Conservation (phyloP, 495 filamentous ascomycete genomes). For the Penicillium psychrofluorescens region DNA sequence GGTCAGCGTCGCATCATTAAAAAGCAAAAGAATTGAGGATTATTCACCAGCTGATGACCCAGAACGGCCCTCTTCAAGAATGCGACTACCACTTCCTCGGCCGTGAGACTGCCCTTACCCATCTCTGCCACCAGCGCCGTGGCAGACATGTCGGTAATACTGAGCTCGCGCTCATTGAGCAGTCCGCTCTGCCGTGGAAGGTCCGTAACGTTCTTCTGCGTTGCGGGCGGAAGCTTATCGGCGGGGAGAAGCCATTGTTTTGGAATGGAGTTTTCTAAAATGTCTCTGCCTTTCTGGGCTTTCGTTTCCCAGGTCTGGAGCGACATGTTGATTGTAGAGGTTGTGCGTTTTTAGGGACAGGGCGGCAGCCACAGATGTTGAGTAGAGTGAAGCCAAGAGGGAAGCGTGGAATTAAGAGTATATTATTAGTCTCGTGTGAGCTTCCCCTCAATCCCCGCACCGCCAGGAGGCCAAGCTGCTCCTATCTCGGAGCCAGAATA, state of each 20-base stretch:
- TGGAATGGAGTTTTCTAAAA: conserved; percentile 28
- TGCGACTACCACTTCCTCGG: conserved; percentile 49
- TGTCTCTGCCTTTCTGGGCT: conserved; percentile 27
- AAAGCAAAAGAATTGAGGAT: too few species aligned
- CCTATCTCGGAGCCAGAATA: too few species aligned
- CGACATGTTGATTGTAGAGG: conserved; percentile 12
- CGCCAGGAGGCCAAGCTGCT: too few species aligned
- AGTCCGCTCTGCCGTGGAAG: conserved; percentile 40
- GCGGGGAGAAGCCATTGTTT: conserved; percentile 31
- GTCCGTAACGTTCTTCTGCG: conserved; percentile 30
- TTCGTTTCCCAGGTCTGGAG: conserved; percentile 20
- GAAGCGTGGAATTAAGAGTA: too few species aligned
- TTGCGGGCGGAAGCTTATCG: conserved; percentile 19
- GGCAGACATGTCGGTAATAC: conserved; percentile 51
- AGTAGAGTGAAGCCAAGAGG: too few species aligned
- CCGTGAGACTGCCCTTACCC: conserved; percentile 36
- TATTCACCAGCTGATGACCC: conserved; percentile 49
- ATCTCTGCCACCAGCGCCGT: conserved; percentile 47
- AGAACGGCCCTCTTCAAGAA: conserved; percentile 57
- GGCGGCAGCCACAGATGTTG: too few species aligned
- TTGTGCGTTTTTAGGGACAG: too few species aligned
- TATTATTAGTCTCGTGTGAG: too few species aligned
- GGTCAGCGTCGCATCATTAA: too few species aligned
- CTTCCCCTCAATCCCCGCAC: too few species aligned
- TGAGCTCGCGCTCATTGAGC: conserved; percentile 43